Evolutionary conservation across 2,329 filamentous ascomycete genomes (phyloP).

Genomic region (Fusarium nygamai): DNA sequence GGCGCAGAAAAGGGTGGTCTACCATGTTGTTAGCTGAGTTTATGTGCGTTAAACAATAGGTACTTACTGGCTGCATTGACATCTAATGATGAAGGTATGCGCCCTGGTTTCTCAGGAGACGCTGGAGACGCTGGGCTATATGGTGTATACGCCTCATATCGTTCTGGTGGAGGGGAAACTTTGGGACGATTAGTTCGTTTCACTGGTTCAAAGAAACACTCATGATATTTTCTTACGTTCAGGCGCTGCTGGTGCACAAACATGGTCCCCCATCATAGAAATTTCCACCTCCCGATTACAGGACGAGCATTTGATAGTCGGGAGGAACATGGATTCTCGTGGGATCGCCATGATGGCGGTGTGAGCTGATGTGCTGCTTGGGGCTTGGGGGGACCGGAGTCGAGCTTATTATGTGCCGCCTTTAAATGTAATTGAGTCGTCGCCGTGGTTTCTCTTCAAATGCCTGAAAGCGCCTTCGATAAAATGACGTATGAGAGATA

Average conservation of each 20-base stretch:
- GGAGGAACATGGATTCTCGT: constrained; percentile 76
- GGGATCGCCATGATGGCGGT: constrained; percentile 57
- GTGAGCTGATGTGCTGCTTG: neutral
- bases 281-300: constrained; percentile 84
- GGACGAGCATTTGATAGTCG: constrained; percentile 87
- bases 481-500: neutral
- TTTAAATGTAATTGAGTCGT: constrained; percentile 18
- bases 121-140: constrained; percentile 36
- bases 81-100: constrained; percentile 60
- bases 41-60: neutral
- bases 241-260: constrained; percentile 67
- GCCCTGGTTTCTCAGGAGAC: constrained; percentile 50
- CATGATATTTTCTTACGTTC: constrained; percentile 53
- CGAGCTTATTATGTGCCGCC: neutral
- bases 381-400: neutral
- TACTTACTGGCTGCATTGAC: constrained; percentile 63
- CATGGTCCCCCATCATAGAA: constrained; percentile 84
- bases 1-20: constrained; percentile 66
- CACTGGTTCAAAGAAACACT: neutral
- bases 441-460: neutral
- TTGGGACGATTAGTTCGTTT: constrained; percentile 8
- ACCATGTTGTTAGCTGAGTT: constrained; percentile 41
- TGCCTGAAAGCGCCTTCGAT: neutral
- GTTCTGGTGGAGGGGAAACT: constrained; percentile 54
- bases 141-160: constrained; percentile 43